These are phyloP conservation scores for Teunomyces atbi DNA, from an alignment of 805 yeast genomes.

Conservation along the genomic window DNA sequence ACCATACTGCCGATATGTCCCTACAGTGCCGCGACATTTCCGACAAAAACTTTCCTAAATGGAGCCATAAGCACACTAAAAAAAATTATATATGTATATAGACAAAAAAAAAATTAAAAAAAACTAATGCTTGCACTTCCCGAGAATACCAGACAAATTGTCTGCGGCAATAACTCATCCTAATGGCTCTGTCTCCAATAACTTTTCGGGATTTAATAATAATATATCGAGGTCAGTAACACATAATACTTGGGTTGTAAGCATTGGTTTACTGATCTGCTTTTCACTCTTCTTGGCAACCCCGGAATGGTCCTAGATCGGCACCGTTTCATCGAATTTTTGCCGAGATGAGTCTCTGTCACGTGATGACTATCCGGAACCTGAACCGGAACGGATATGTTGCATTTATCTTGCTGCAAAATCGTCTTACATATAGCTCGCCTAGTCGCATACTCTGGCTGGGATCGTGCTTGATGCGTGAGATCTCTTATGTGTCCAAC, in stretches of 20 bases:
- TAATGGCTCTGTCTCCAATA: neutral
- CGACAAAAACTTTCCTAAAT: neutral
- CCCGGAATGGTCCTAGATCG: neutral
- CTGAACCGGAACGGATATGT: slow-evolving; percentile 44
- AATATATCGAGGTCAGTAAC: neutral
- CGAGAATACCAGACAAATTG: neutral
- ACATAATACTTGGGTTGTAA: neutral
- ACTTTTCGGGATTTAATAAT: neutral
- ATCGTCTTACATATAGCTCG: too few relatives aligned
- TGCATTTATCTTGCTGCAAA: too few relatives aligned
- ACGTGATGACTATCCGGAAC: neutral
- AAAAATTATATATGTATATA: too few relatives aligned
- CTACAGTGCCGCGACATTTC: neutral
- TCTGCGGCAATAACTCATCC: neutral
- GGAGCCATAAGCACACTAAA: neutral
- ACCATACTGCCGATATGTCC: neutral
- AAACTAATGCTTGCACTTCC: neutral
- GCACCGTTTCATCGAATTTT: neutral
- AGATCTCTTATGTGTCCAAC: too few relatives aligned
- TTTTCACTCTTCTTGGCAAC: neutral
- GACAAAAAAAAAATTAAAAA: neutral
- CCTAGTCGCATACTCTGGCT: too few relatives aligned
- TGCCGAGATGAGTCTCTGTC: neutral
- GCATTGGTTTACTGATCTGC: neutral
- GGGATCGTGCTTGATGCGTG: too few relatives aligned